Base-by-base conservation (phyloP, 2,329 filamentous ascomycete genomes). In the Mariannaea sp. region DNA sequence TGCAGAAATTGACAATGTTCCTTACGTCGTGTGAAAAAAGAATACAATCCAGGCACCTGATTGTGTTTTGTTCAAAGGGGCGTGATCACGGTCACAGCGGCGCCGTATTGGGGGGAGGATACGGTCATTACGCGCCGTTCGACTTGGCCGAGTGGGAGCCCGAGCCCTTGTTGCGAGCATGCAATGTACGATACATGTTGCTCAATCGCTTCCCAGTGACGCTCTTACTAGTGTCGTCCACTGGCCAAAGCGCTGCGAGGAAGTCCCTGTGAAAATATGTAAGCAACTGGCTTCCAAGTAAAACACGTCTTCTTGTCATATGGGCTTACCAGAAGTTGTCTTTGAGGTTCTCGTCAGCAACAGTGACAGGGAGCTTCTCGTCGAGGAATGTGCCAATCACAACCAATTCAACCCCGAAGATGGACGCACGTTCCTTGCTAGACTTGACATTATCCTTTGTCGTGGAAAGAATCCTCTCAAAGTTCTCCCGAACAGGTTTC, bases 341-440 rank as follows among this genome's bases (percentile, higher is more conserved):
- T 60, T 80, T 77, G 33, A 80, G 66, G 55, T 71, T 70, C 40
- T 73, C 70, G 29, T 74, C 70, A 9, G 72, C 70, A 43, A 69
- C 65, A 24, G 77, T 75, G 45, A 75, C 75, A 27, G 77, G 70
- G 24, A 75, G 61, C 51, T 70, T 71, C 55, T 73, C 73, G 43
- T 81, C 79, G 56, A 87, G 80, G 62, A 85, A 86, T 50, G 81
- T 80, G 47, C 85, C 85, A 68, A 88, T 84, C 4, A 77, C 77
- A 35, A 85, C 75, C 30, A 88, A 71, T 64, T 86, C 81, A 22
- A 75, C 73, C 61, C 85, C 85, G 65, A 87, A 81, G 36, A 85
- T 79, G 63, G 76, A 79, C 17, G 86, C 80, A 38, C 86, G 79
- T 46, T 82, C 79, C 59, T 86, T 84, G 62, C 82, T 81, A 22